Evolutionary conservation across 371 early-diverging fungal genomes (phyloP), one percentile per base, ranked within the genome.

Genomic region (Funneliformis caledonium): DNA sequence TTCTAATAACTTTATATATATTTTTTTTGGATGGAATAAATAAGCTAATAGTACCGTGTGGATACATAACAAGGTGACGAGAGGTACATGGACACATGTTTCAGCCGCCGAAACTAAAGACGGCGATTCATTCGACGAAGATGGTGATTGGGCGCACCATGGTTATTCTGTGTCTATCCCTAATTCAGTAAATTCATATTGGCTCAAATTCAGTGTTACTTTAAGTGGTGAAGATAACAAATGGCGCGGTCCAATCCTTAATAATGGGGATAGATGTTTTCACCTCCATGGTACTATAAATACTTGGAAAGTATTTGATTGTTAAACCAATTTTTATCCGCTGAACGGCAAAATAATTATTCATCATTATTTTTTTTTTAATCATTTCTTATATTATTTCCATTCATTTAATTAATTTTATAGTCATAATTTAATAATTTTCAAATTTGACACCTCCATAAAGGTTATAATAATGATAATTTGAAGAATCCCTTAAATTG

Each of bases 241-340:
- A 33, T 64, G 33, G 22, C 31, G 64, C 5, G 64, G 64, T 2
- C 33, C 64, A 64, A 0, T 10, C 64, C 9, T 9, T 3, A 72
- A 72, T 72, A 50, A 72, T n/a, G 10, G 22, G 31, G 72, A 72
- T 72, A 11, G 48, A 43, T 16, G n/a, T n/a, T 72, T 50, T 50
- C 43, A 48, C 43, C 48, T 72, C 48, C 16, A n/a, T 72, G 72
- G 72, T 72, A n/a, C n/a, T n/a, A n/a, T n/a, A n/a, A n/a, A n/a
- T n/a, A n/a, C n/a, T n/a, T n/a, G n/a, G n/a, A n/a, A n/a, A n/a
- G n/a, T n/a, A n/a, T n/a, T n/a, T n/a, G n/a, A n/a, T n/a, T n/a
- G n/a, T n/a, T n/a, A n/a, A n/a, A n/a, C n/a, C n/a, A n/a, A n/a
- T n/a, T n/a, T n/a, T n/a, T n/a, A n/a, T n/a, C n/a, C n/a, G n/a